A percentile compares a stretch with the other conserved stretches of the same genome.
phyloP scores from a whole-genome alignment of 257 asterid species.

The Ocimum tenuiflorum region DNA sequence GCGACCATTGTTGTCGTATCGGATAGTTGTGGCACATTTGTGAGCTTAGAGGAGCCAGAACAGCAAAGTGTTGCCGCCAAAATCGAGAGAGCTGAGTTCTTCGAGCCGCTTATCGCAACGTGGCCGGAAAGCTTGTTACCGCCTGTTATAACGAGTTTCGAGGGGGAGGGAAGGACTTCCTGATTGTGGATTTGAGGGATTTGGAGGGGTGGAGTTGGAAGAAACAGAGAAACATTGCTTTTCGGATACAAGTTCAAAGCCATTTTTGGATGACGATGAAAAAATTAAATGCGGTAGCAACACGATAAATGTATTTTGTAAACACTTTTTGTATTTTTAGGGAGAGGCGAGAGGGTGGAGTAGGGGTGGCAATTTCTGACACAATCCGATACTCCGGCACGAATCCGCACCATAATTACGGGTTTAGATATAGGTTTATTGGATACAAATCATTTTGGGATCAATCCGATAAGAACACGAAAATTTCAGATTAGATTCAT shows the following conservation, averaged over 20 bases:
- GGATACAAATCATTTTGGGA: too few relatives aligned
- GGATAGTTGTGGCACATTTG: conserved; percentile 28
- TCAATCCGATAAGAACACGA: too few relatives aligned
- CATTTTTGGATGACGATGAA: not conserved
- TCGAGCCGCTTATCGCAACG: conserved; percentile 37
- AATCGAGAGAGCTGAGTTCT: conserved; percentile 36
- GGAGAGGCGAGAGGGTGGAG: too few relatives aligned
- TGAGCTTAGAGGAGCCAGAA: conserved; percentile 21
- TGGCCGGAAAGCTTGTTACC: conserved; percentile 34
- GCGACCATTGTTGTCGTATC: conserved; percentile 32
- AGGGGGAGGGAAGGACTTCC: not conserved
- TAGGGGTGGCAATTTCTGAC: too few relatives aligned
- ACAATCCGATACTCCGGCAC: too few relatives aligned
- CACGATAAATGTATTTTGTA: too few relatives aligned
- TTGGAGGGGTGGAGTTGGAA: not conserved
- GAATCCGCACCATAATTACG: too few relatives aligned
- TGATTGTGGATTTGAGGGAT: not conserved
- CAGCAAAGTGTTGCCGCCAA: conserved; percentile 41
- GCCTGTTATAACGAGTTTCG: conserved; percentile 29
- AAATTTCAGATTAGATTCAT: too few relatives aligned
- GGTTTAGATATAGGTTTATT: too few relatives aligned
- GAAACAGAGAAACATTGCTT: not conserved
- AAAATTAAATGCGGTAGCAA: too few relatives aligned
- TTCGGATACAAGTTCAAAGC: not conserved
- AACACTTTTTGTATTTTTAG: too few relatives aligned